Evolutionary conservation across 192 early-diverging fungal species (phyloP), one percentile per base, ranked within the genome.

Genomic region (Coemansia sp.): DNA sequence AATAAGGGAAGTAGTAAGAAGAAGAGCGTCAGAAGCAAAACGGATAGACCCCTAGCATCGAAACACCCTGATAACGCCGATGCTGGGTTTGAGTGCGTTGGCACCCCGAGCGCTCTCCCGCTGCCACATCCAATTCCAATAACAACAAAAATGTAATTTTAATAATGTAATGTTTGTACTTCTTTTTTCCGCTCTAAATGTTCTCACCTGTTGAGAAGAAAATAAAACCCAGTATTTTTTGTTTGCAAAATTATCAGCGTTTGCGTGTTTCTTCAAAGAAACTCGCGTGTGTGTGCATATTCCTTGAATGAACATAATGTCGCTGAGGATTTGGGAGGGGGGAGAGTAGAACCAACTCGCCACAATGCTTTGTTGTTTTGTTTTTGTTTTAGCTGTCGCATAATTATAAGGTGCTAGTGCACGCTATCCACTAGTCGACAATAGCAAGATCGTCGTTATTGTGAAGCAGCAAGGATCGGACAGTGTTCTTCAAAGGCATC

Each of bases 141-240:
- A 62, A 35, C 57, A 43, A 58, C 75, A 35, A 71, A 68, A 62
- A 65, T 81, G 78, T 81, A 81, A 81, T 75, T 81, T 23, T 75
- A 73, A 46, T 52, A 48, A 35, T 65, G 63, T 65, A 65, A 26
- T 65, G 63, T 55, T 26, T 49, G 35, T 41, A 55, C 21, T 39
- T 55, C 43, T 43, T 66, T 66, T 46, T 41, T 30, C n/a, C n/a
- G n/a, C n/a, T 30, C 30, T 3, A 30, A 30, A 30, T 30, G 30
- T 30, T 30, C 30, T 30, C 30, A 30, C 30, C 30, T 30, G 30
- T 3, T 30, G 30, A 30, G 30, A 30, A 1, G 30, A 30, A 30
- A 30, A 30, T 30, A 30, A n/a, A 30, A 30, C 3, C 30, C 30
- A 30, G 30, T 2, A 30, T 30, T 30, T 30, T 30, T 30, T 30